Percentiles rank a stretch among this genome's conserved stretches.
These are phyloP conservation scores for Ammopiptanthus mongolicus DNA, from an alignment of 306 rosid species.

Conservation along the genomic window DNA sequence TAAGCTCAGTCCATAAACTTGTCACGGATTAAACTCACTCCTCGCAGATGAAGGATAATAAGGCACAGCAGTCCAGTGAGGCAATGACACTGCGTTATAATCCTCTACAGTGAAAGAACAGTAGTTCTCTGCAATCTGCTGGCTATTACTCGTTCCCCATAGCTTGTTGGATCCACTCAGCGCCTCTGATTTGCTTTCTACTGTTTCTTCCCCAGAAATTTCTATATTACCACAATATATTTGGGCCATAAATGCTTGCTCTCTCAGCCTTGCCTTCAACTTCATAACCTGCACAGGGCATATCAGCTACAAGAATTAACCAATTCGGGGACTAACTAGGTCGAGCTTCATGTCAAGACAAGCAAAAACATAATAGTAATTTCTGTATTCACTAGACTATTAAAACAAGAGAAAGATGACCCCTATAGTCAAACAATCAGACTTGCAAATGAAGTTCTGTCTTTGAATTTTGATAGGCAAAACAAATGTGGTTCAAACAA, in stretches of 20 bases:
- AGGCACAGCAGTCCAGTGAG: constrained; percentile 47
- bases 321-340: not conserved
- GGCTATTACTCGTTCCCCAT: too few species aligned
- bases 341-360: not conserved
- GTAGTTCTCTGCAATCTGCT: constrained; percentile 35
- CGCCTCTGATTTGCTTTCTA: constrained; percentile 42
- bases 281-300: constrained; percentile 47
- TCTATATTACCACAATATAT: constrained; percentile 38
- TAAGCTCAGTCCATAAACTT: not conserved
- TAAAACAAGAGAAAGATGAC: not conserved
- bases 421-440: not conserved
- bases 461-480: too few species aligned
- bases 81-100: constrained; percentile 44
- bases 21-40: too few species aligned
- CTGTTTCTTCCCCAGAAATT: constrained; percentile 60
- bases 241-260: constrained; percentile 45
- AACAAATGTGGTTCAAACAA: too few species aligned
- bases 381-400: not conserved
- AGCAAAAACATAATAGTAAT: not conserved
- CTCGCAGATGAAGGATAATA: too few species aligned
- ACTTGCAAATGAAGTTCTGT: too few species aligned
- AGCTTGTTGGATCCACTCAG: constrained; percentile 33
- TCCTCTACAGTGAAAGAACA: constrained; percentile 49
- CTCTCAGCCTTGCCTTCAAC: constrained; percentile 55
- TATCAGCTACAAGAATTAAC: too few species aligned